Conservation (phyloP, 768 basidiomycete genomes). For the Russula griseocarnosa region DNA sequence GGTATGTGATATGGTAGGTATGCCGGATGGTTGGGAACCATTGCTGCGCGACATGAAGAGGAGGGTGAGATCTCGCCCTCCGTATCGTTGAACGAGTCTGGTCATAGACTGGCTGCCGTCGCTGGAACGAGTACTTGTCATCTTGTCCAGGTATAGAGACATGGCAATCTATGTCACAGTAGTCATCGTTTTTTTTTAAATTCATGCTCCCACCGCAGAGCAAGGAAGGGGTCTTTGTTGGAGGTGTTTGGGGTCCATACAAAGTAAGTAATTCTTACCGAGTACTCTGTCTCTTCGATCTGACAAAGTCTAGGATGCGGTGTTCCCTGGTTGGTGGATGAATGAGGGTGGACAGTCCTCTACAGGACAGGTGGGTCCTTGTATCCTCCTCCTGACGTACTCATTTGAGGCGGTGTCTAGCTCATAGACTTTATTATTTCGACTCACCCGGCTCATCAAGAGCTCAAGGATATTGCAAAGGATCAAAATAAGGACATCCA, state of each 20-base stretch:
- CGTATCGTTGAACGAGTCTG: slow-evolving; percentile 70
- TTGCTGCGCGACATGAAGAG: slow-evolving; percentile 67
- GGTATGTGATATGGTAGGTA: too few species aligned
- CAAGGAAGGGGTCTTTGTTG: slow-evolving; percentile 76
- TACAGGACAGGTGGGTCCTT: slow-evolving; percentile 71
- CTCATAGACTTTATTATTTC: slow-evolving; percentile 93
- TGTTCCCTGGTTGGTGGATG: slow-evolving; percentile 98
- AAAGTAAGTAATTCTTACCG: slow-evolving; percentile 43
- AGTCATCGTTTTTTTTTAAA: neutral
- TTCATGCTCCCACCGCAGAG: slow-evolving; percentile 46
- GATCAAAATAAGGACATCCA: slow-evolving; percentile 57
- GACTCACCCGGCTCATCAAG: slow-evolving; percentile 80
- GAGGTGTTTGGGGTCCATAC: slow-evolving; percentile 92
- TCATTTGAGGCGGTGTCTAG: slow-evolving; percentile 36
- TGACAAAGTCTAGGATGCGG: slow-evolving; percentile 55
- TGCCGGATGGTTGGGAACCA: slow-evolving; percentile 96
- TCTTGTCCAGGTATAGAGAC: slow-evolving; percentile 66
- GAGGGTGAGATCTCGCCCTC: slow-evolving; percentile 48
- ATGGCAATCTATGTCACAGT: neutral
- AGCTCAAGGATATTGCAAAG: slow-evolving; percentile 61
- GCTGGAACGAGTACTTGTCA: slow-evolving; percentile 98
- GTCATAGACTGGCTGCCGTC: slow-evolving; percentile 81
- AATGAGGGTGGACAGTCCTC: slow-evolving; percentile 99
- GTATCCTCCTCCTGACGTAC: neutral
- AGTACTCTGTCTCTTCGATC: slow-evolving; percentile 2